phyloP scores from a whole-genome alignment of 495 filamentous ascomycete genomes.

The Penicillium paradoxum region DNA sequence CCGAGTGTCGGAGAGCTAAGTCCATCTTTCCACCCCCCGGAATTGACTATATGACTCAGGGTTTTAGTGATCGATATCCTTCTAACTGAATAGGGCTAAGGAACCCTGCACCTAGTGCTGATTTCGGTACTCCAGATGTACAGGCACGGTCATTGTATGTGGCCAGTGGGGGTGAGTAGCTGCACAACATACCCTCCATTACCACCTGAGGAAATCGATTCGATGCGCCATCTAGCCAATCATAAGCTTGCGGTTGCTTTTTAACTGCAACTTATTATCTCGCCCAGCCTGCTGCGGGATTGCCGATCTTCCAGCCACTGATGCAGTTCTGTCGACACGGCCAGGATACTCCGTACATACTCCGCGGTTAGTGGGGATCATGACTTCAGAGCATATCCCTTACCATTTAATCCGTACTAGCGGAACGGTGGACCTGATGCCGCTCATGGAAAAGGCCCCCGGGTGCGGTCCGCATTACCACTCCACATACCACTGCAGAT shows the following conservation, averaged over 20 bases:
- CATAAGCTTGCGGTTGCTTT: constrained; percentile 10
- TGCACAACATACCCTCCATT: constrained; percentile 26
- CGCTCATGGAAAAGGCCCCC: constrained; percentile 22
- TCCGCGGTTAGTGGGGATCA: constrained; percentile 6
- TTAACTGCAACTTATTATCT: constrained; percentile 14
- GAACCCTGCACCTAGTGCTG: constrained; percentile 10
- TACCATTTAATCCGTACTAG: neutral
- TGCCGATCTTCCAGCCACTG: constrained; percentile 27
- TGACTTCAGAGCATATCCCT: neutral
- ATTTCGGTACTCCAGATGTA: constrained; percentile 7
- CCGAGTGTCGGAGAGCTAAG: too few relatives aligned
- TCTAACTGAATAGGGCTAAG: neutral
- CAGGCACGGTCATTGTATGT: neutral
- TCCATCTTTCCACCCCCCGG: neutral
- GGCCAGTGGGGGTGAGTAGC: constrained; percentile 10
- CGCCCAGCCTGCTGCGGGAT: constrained; percentile 22
- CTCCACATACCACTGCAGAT: constrained; percentile 9
- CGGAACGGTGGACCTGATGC: constrained; percentile 6
- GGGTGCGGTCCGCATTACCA: constrained; percentile 20
- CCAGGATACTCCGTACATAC: too few relatives aligned
- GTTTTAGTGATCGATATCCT: neutral
- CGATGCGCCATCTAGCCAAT: constrained; percentile 13
- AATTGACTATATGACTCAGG: neutral
- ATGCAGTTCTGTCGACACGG: constrained; percentile 15
- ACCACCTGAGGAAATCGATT: constrained; percentile 8